Base-by-base conservation (phyloP, 257 asterid genomes). In the Petrea volubilis region DNA sequence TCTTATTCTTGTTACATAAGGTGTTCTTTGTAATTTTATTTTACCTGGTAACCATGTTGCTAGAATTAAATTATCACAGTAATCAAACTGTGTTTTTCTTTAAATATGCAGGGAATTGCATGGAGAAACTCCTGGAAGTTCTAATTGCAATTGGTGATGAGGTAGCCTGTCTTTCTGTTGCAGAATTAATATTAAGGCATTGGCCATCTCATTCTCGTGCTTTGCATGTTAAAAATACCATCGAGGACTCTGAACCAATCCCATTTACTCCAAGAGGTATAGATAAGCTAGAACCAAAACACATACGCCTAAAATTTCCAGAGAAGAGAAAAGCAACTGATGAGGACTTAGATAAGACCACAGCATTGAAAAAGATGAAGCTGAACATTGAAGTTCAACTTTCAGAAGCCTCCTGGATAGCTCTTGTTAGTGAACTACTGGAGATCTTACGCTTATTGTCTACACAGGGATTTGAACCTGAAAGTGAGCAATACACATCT, bases 131-230 rank as follows among this genome's bases (percentile, higher is more conserved):
- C 75, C 74, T 94, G 83, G 99, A 94, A 83, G 98, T 94, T 76
- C 90, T 94, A 49, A 89, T 94, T 79, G 97, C 99, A 64, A 94
- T 94, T 78, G 98, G 99, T 17, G 99, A 94, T 79, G 99, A 94
- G 87, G 91, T 91, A 80, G 88, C 97, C 41, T 94, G 99, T 72
- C 93, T 88, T 77, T 89, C 97, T 70, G 95, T 91, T 60, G 86
- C 96, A 13, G 91, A 89, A 75, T 75, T 91, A 72, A 91, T 94
- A 79, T 78, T 94, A 81, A 79, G 83, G 83, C 95, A 88, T 60
- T 94, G 99, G 99, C 99, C 99, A 77, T 85, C 97, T 79, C 99
- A 94, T 81, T 77, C 95, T 55, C 99, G 99, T 68, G 99, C 99
- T 78, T 85, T 94, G 90, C 95, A 84, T 82, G 95, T 91, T 74